These are phyloP conservation scores for Calonectria pteridis DNA, from an alignment of 2,329 filamentous ascomycete species.

Conservation along the genomic window DNA sequence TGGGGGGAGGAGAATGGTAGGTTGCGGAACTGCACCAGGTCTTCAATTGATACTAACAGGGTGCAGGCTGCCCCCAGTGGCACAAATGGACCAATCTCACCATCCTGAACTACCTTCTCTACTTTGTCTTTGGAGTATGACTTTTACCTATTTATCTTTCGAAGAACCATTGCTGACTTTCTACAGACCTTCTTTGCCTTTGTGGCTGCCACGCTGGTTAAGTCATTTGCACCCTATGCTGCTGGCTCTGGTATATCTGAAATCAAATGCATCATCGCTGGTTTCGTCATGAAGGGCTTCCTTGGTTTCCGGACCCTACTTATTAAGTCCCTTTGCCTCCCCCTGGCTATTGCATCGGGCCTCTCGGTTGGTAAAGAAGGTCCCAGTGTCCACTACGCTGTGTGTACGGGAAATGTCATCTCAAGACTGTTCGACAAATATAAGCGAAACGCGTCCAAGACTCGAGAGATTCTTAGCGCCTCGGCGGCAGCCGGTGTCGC, in stretches of 20 bases:
- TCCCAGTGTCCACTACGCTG: constrained; percentile 98
- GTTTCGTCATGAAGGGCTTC: constrained; percentile 99
- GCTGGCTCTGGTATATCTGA: constrained; percentile 97
- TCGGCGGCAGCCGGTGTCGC: constrained; percentile 95
- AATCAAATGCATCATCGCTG: constrained; percentile 99
- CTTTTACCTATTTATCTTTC: no score
- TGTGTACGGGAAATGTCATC: constrained; percentile 97
- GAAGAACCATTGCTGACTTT: constrained; percentile 22
- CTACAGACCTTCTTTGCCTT: constrained; percentile 81
- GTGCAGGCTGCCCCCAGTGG: constrained; percentile 85
- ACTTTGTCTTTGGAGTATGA: constrained; percentile 84
- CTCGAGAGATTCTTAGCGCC: constrained; percentile 92
- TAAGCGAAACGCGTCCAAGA: constrained; percentile 90
- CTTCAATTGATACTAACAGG: constrained; percentile 20
- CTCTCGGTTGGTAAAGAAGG: constrained; percentile 97
- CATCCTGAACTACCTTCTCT: constrained; percentile 86
- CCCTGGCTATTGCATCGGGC: constrained; percentile 92
- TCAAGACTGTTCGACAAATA: constrained; percentile 95
- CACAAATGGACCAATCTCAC: constrained; percentile 85
- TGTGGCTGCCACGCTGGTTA: constrained; percentile 86
- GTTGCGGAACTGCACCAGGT: constrained; percentile 21
- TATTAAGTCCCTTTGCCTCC: constrained; percentile 93
- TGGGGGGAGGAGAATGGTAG: constrained; percentile 91
- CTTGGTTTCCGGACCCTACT: constrained; percentile 90
- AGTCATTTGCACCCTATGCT: constrained; percentile 93